Evolutionary conservation across 495 filamentous ascomycete species (phyloP).

Genomic region (Aspergillus sparsus): DNA sequence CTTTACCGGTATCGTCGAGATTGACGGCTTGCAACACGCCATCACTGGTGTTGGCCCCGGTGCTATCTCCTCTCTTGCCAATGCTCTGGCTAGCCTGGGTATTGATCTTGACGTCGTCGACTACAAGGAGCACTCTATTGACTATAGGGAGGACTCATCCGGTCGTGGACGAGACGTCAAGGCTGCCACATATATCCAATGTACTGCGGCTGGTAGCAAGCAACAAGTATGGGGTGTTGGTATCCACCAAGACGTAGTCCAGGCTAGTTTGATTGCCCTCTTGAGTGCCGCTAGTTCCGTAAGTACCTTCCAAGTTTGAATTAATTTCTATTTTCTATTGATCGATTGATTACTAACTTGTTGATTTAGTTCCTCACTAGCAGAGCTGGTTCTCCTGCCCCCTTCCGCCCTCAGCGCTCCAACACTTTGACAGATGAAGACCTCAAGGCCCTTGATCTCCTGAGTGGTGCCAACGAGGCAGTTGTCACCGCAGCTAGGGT

Average conservation of each 20-base stretch:
- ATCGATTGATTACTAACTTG: conserved; percentile 20
- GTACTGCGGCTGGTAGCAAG: conserved; percentile 66
- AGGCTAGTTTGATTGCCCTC: conserved; percentile 87
- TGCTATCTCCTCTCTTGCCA: conserved; percentile 83
- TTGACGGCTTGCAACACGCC: conserved; percentile 76
- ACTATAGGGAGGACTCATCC: conserved; percentile 82
- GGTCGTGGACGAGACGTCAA: conserved; percentile 77
- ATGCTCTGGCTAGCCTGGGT: conserved; percentile 77
- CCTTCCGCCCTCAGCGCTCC: conserved; percentile 50
- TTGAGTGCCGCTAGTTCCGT: conserved; percentile 87
- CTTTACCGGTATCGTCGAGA: conserved; percentile 84
- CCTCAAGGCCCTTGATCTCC: conserved; percentile 45
- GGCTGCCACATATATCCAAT: conserved; percentile 93
- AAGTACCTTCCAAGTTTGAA: conserved; percentile 40
- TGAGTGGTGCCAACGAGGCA: conserved; percentile 30
- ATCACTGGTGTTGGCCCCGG: conserved; percentile 85
- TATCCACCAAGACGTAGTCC: conserved; percentile 91
- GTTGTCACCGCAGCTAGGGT: conserved; percentile 7
- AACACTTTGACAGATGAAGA: conserved; percentile 50
- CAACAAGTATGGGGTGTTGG: conserved; percentile 90
- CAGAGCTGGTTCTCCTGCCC: conserved; percentile 46
- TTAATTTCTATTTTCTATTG: background rate
- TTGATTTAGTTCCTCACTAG: conserved; percentile 47
- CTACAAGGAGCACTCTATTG: conserved; percentile 96
- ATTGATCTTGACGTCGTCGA: conserved; percentile 90